Evolutionary conservation across 352 stramenopile genomes (phyloP), one percentile per base, ranked within the genome.

Genomic region (Pythium plurisporium): DNA sequence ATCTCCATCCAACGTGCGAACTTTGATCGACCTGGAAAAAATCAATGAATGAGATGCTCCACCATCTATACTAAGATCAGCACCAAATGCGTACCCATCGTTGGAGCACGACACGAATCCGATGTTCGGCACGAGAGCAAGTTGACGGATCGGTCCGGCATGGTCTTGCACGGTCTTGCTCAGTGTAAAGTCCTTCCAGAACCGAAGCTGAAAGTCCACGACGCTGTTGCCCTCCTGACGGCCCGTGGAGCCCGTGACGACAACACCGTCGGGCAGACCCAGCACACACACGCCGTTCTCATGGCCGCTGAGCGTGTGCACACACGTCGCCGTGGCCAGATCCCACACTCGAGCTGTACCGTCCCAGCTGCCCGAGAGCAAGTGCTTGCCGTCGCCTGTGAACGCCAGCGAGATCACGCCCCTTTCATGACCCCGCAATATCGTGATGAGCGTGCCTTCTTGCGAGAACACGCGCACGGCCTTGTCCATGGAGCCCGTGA

Each of bases 81-180:
- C n/a, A 11, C 0, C 47, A 6, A 23, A 20, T 22, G 29, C 49
- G n/a, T 55, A 81, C 70, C 84, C 84, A 42, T 94, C 84, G 56
- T 94, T 94, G 2, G 84, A 94, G 59, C 84, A 94, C 47, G 80
- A 91, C 22, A 89, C 77, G 53, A 91, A 94, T 36, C 84, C 82
- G 26, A 91, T 72, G 8, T 76, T 69, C 2, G 79, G 76, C 27
- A 92, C 57, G 19, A 87, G 41, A 7, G 67, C 79, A 11, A 94
- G 61, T 66, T 91, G 80, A 2, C 84, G 79, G 27, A 94, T 86
- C 0, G 84, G 82, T 1, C 84, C 84, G 31, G 74, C 50, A 48
- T 92, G 79, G 65, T 91, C 79, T 2, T 62, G 48, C 20, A 90
- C 40, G 4, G 74, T 88, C 63, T 86, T 86, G 20, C 43, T 63